Evolutionary conservation across 1,284 basidiomycete genomes (phyloP).

Genomic region (Laetiporus sulphureus): DNA sequence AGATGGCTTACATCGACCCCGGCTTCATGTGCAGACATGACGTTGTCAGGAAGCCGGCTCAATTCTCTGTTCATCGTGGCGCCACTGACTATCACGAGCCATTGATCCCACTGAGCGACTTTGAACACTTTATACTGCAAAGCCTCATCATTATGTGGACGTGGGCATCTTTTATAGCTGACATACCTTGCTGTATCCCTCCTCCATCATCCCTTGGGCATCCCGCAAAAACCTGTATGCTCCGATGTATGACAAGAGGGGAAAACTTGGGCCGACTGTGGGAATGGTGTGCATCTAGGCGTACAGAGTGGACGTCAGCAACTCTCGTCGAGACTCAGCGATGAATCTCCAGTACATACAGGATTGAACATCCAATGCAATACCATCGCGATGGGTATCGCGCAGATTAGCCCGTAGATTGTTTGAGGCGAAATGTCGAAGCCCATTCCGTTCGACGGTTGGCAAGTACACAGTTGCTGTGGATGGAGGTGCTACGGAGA

Average conservation of each 20-base stretch:
- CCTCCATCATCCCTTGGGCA: slow-evolving; percentile 20
- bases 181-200: slow-evolving; percentile 16
- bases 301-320: too few species aligned
- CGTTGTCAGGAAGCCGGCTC: slow-evolving; percentile 26
- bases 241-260: slow-evolving; percentile 25
- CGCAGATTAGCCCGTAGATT: too few species aligned
- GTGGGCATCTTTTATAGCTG: background rate
- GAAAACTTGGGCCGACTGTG: slow-evolving; percentile 23
- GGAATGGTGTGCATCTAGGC: slow-evolving; percentile 18
- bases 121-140: background rate
- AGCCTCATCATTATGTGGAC: background rate
- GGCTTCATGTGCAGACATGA: slow-evolving; percentile 20
- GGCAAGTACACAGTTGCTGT: too few species aligned
- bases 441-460: too few species aligned
- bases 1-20: background rate
- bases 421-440: too few species aligned
- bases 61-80: slow-evolving; percentile 25
- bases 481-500: too few species aligned
- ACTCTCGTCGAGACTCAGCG: too few species aligned
- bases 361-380: too few species aligned
- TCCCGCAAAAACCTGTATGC: slow-evolving; percentile 16
- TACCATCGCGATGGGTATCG: too few species aligned
- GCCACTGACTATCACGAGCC: background rate
- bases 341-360: too few species aligned
- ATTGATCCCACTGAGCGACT: background rate